Evolutionary conservation across 139 green algal genomes (phyloP), one percentile per base, ranked within the genome.

Genomic region (Chlorella vulgaris): DNA sequence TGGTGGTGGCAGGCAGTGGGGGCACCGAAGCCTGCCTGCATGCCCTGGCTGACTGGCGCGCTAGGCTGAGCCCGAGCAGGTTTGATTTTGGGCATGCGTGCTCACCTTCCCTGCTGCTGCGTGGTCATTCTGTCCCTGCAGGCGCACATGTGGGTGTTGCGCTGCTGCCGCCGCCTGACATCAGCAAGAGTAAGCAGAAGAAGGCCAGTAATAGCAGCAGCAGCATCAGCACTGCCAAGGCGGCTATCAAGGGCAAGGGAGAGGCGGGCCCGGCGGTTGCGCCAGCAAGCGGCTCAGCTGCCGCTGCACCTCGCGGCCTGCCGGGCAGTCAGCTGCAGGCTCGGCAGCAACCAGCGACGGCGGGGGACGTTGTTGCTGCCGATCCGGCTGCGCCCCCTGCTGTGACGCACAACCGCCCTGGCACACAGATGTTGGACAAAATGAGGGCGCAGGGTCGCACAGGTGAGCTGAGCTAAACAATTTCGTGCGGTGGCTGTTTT

Each of bases 131-230:
- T 66, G 62, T 91, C 78, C 38, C 4, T 62, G 76, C 76, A 82
- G 91, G 88, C 15, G 92, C 91, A n/a, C 89, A 96, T 78, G 93
- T 98, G 51, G 94, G 94, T 13, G 94, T 98, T 38, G 94, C 94
- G 8, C 85, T 98, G 81, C 87, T 98, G 39, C 60, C 89, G 26
- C 88, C 88, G 39, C 76, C 81, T 35, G 65, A 85, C 35, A 87
- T 81, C 58, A 74, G 73, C 10, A 75, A 80, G 69, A 18, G 55
- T 36, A 86, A 88, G 82, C 47, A 70, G 51, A 42, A 62, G 66
- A 58, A 63, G 50, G 62, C 29, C 3, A 42, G 47, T 1, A 7
- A 31, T 7, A 53, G 40, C 19, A 6, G 33, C 19, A 21, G 31
- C 39, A 42, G 69, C n/a, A n/a, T n/a, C n/a, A n/a, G n/a, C n/a